Evolutionary conservation across 176 grass and related monocot species (phyloP).

Genomic region (Musa schizocarpa): DNA sequence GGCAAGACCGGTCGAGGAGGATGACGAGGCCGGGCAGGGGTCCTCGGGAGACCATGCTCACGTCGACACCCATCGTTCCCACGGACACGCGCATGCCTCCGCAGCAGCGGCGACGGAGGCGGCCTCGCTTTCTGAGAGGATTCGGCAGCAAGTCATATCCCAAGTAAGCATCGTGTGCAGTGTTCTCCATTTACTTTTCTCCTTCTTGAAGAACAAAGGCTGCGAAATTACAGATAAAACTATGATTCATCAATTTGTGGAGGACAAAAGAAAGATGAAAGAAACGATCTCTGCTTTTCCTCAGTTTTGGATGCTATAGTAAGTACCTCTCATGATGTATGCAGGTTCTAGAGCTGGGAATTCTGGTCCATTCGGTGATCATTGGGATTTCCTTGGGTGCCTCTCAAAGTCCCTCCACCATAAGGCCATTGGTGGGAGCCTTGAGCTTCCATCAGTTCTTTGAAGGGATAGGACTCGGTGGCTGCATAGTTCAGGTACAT

Average conservation of each 20-base stretch:
- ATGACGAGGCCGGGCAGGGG: constrained; percentile 20
- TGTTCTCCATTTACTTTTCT: not conserved
- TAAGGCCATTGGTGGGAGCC: constrained; percentile 81
- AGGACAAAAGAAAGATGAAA: not conserved
- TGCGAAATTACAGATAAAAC: constrained; percentile 1
- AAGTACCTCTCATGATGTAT: not conserved
- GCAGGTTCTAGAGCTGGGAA: constrained; percentile 88
- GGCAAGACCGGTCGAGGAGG: constrained; percentile 54
- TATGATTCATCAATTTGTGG: not conserved
- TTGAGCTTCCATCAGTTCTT: constrained; percentile 99
- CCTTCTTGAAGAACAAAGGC: constrained; percentile 16
- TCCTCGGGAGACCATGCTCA: constrained; percentile 26
- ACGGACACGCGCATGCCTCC: constrained; percentile 45
- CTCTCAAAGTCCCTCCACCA: constrained; percentile 58
- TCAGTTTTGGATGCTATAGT: constrained; percentile 10
- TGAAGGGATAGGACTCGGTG: constrained; percentile 88
- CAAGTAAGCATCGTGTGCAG: constrained; percentile 39
- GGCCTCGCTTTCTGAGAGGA: constrained; percentile 42
- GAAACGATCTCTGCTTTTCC: not conserved
- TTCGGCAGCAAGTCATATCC: constrained; percentile 77
- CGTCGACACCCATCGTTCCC: constrained; percentile 32
- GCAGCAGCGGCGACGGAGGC: constrained; percentile 24
- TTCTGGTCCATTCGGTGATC: constrained; percentile 88
- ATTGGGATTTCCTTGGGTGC: constrained; percentile 89
- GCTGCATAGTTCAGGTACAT: constrained; percentile 85